A percentile compares a stretch with the other conserved stretches of the same genome.
Evolutionary conservation across 202 grass and related monocot species (phyloP).

Genomic region (Eragrostis tef): DNA sequence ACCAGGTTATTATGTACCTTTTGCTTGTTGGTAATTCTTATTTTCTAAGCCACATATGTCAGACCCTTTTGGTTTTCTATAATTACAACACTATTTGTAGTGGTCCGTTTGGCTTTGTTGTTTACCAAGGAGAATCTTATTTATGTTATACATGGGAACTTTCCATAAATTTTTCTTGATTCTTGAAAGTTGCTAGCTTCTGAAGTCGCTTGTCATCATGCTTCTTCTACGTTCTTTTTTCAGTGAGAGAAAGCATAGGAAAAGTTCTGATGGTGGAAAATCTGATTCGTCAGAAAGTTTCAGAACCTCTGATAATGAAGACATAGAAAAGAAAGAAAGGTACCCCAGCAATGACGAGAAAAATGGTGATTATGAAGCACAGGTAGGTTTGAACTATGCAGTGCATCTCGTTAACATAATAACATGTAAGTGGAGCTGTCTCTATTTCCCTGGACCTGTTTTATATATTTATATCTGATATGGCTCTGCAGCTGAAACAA

Average conservation of each 20-base stretch:
- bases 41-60: not conserved
- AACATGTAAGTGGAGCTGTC: conserved; percentile 8
- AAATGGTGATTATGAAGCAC: conserved; percentile 51
- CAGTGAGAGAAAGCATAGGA: conserved; percentile 64
- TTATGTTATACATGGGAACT: conserved; percentile 17
- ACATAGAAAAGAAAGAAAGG: conserved; percentile 50
- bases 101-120: conserved; percentile 1
- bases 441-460: conserved; percentile 37
- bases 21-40: not conserved
- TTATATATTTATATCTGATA: conserved; percentile 22
- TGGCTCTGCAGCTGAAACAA: conserved; percentile 60
- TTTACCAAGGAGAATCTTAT: conserved; percentile 2
- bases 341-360: conserved; percentile 60
- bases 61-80: not conserved
- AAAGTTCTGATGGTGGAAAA: conserved; percentile 59
- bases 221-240: conserved; percentile 26
- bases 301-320: conserved; percentile 57
- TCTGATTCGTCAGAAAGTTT: conserved; percentile 61
- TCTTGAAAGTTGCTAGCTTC: conserved; percentile 37
- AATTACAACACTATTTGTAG: not conserved
- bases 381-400: conserved; percentile 60
- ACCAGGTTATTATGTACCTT: not conserved
- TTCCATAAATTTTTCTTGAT: conserved; percentile 20
- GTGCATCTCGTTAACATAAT: conserved; percentile 18
- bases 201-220: conserved; percentile 28